Evolutionary conservation across 768 basidiomycete species (phyloP).

Genomic region (Lenzites betulinus): DNA sequence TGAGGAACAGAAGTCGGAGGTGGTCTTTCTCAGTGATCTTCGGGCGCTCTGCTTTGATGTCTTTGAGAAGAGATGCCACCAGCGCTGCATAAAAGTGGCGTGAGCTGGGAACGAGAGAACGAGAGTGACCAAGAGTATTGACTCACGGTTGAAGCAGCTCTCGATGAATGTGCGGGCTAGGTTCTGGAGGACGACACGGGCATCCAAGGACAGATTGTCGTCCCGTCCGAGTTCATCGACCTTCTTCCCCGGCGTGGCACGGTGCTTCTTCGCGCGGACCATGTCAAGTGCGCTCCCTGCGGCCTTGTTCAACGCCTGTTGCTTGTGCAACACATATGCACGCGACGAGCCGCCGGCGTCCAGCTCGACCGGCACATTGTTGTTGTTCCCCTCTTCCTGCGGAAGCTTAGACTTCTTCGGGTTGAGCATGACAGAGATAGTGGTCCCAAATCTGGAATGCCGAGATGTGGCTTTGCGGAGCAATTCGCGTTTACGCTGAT

Average conservation of each 20-base stretch:
- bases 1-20: constrained; percentile 81
- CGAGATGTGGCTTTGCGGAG: constrained; percentile 64
- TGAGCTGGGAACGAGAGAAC: not conserved
- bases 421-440: constrained; percentile 78
- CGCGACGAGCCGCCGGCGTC: constrained; percentile 41
- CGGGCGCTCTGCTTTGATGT: constrained; percentile 88
- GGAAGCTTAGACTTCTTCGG: constrained; percentile 43
- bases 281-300: constrained; percentile 73
- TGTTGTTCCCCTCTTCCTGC: constrained; percentile 24
- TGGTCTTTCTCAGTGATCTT: constrained; percentile 97
- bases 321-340: constrained; percentile 80
- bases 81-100: constrained; percentile 63
- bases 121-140: constrained; percentile 11
- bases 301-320: constrained; percentile 74
- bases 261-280: constrained; percentile 40
- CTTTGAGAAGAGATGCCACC: constrained; percentile 80
- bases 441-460: constrained; percentile 97
- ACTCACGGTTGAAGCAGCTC: constrained; percentile 87
- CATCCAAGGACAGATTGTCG: constrained; percentile 69
- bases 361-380: constrained; percentile 22
- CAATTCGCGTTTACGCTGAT: constrained; percentile 57
- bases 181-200: constrained; percentile 61
- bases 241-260: constrained; percentile 62
- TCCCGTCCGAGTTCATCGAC: constrained; percentile 68
- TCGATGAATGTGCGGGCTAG: constrained; percentile 76